Evolutionary conservation across 345 rosid species (phyloP), one percentile per base, ranked within the genome.

Genomic region (Mercurialis annua): DNA sequence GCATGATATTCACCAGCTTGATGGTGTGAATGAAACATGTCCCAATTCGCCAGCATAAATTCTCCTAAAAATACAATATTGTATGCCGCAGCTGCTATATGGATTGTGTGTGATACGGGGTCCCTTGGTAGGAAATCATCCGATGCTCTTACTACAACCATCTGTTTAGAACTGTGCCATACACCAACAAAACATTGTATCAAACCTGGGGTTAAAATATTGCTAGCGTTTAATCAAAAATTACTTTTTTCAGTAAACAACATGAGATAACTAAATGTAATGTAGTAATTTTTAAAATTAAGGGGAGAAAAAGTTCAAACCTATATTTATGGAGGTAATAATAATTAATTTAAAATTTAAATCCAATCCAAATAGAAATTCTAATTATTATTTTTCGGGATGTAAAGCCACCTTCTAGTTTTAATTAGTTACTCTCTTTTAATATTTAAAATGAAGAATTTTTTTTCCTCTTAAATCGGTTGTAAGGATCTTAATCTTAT

Each of bases 1-100:
- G 88, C 97, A n/a, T 93, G 98, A 50, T 89, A 93, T 48, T 90
- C 96, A 0, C 92, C 98, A 2, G 96, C 97, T 43, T 97, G 86
- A 72, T 93, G 97, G 23, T 79, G 69, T 0, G 98, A 90, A 36
- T 93, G 97, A 68, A 93, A 93, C 98, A 93, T 93, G 66, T 93
- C 98, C 98, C 98, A 93, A 66, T 93, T 97, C 40, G 98, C 90
- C 77, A 51, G 82, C 98, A 93, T 93, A 69, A 89, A 65, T 67
- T 90, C 98, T 31, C 97, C 97, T 56, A 93, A 67, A 85, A 90
- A 93, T 66, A 93, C 86, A 20, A 94, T 89, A 70, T 93, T 93
- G 62, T 86, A 93, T 0, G 96, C 92, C 63, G 85, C 98, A 0
- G 97, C 83, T 16, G 98, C 96, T 51, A 93, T 86, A 46, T 93